phyloP scores from a whole-genome alignment of 768 basidiomycete species.

The Rhodotorula babjevae region DNA sequence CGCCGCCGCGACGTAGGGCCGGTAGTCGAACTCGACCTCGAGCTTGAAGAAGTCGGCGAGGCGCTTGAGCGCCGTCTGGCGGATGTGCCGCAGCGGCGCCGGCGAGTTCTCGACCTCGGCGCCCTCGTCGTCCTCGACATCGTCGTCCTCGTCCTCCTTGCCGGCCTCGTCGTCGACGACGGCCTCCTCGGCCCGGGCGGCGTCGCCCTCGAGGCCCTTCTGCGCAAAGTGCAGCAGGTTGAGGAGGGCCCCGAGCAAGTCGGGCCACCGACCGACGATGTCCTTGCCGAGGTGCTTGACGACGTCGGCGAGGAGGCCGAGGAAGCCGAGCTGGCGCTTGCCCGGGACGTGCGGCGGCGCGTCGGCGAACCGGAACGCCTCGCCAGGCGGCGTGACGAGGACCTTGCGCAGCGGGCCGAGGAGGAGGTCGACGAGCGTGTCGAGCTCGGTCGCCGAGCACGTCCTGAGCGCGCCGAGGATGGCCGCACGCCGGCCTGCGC shows the following conservation, averaged over 20 bases:
- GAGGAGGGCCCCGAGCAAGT: slow-evolving; percentile 65
- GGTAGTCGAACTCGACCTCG: slow-evolving; percentile 68
- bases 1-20: slow-evolving; percentile 61
- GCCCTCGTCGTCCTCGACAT: slow-evolving; percentile 15
- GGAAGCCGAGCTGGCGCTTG: slow-evolving; percentile 64
- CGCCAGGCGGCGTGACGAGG: slow-evolving; percentile 20
- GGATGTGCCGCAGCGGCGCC: slow-evolving; percentile 58
- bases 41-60: slow-evolving; percentile 80
- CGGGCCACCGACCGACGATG: slow-evolving; percentile 66
- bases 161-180: slow-evolving; percentile 45
- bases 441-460: slow-evolving; percentile 69
- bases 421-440: slow-evolving; percentile 79
- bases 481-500: slow-evolving; percentile 64
- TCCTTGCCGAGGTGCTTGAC: slow-evolving; percentile 74
- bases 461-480: slow-evolving; percentile 66
- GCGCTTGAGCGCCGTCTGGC: slow-evolving; percentile 79
- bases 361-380: slow-evolving; percentile 36
- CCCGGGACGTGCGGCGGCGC: slow-evolving; percentile 33
- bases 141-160: slow-evolving; percentile 45
- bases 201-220: slow-evolving; percentile 44
- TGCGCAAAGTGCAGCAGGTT: slow-evolving; percentile 65
- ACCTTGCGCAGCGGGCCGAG: slow-evolving; percentile 58
- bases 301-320: slow-evolving; percentile 78
- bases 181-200: slow-evolving; percentile 46
- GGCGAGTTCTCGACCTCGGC: slow-evolving; percentile 34